These are phyloP conservation scores for Canavalia ensiformis DNA, from an alignment of 306 rosid genomes.

Conservation along the genomic window DNA sequence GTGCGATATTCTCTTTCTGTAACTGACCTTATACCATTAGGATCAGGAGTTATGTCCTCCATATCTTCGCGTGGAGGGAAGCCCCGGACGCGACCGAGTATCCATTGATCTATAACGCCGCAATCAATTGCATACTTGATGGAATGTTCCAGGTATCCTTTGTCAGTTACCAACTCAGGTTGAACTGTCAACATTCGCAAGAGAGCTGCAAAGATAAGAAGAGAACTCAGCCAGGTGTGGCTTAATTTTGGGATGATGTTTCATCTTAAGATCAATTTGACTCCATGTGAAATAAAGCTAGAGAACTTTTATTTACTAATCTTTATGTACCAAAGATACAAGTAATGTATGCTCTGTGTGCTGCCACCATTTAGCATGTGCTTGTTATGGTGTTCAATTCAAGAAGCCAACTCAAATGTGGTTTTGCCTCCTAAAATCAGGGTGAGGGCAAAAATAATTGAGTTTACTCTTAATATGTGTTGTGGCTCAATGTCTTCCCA, in stretches of 20 bases:
- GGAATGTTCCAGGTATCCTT: constrained; percentile 74
- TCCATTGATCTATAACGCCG: constrained; percentile 93
- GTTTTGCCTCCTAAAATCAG: constrained; percentile 31
- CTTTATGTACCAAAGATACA: neutral
- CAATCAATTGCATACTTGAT: constrained; percentile 86
- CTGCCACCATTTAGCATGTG: neutral
- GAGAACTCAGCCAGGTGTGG: constrained; percentile 35
- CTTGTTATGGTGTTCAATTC: constrained; percentile 33
- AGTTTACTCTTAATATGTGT: neutral
- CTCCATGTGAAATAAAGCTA: constrained; percentile 9
- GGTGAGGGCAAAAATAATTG: constrained; percentile 5
- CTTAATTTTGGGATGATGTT: constrained; percentile 26
- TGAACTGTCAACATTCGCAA: constrained; percentile 87
- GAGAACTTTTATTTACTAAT: neutral
- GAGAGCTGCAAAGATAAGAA: constrained; percentile 67
- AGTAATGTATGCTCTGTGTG: constrained; percentile 12
- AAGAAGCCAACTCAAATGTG: constrained; percentile 12
- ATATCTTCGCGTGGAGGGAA: constrained; percentile 76
- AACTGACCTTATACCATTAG: constrained; percentile 73
- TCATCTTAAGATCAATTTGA: constrained; percentile 18
- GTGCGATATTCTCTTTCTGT: constrained; percentile 80
- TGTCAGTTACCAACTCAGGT: constrained; percentile 74
- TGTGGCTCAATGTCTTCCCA: neutral
- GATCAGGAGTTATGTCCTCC: constrained; percentile 72
- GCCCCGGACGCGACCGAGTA: constrained; percentile 67